Evolutionary conservation across 441 rosid species (phyloP).

Genomic region (Mallotus repandus): DNA sequence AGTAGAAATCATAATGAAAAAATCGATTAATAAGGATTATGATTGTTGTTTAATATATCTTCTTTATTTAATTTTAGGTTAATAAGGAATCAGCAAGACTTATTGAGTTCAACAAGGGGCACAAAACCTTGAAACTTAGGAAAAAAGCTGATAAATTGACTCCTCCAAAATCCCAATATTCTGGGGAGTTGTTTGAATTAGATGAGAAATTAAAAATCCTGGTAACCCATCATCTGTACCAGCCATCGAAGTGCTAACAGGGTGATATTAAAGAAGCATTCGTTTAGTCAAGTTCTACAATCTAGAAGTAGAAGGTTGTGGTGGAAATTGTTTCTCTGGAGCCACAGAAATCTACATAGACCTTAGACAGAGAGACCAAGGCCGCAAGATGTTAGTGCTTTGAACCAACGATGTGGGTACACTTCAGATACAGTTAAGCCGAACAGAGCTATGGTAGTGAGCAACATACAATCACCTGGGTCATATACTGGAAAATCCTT

Average conservation of each 20-base stretch:
- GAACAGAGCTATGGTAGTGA: constrained; percentile 29
- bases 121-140: constrained; percentile 47
- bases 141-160: constrained; percentile 35
- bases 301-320: constrained; percentile 75
- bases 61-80: constrained; percentile 36
- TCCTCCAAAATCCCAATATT: constrained; percentile 38
- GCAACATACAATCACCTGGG: constrained; percentile 45
- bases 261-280: constrained; percentile 90
- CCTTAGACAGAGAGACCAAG: constrained; percentile 39
- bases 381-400: constrained; percentile 22
- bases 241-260: constrained; percentile 73
- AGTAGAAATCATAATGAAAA: neutral
- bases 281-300: constrained; percentile 89
- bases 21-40: neutral
- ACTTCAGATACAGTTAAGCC: constrained; percentile 74
- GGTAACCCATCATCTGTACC: constrained; percentile 53
- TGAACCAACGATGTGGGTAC: constrained; percentile 79
- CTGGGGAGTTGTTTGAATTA: constrained; percentile 37
- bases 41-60: constrained; percentile 9
- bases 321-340: constrained; percentile 97
- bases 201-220: constrained; percentile 27
- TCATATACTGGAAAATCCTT: constrained; percentile 47
- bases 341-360: constrained; percentile 80
- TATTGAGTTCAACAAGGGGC: constrained; percentile 28
- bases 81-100: constrained; percentile 30